These are phyloP conservation scores for Pythium folliculosum DNA, from an alignment of 352 stramenopile genomes.

Conservation along the genomic window DNA sequence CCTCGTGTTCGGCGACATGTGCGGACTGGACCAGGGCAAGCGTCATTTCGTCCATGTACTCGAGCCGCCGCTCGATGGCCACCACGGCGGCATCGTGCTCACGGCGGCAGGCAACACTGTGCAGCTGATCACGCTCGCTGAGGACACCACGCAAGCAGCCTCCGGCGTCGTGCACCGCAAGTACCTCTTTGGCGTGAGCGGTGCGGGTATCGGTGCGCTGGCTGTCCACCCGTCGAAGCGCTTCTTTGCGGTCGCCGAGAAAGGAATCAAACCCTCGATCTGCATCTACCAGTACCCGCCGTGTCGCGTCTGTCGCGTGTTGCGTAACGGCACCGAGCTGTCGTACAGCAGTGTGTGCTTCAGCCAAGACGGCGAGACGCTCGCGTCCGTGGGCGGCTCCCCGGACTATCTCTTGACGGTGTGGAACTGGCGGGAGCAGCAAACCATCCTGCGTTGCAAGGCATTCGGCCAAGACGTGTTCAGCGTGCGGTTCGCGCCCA, in stretches of 20 bases:
- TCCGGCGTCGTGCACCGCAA: constrained; percentile 34
- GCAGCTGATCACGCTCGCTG: constrained; percentile 59
- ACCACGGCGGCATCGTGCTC: constrained; percentile 63
- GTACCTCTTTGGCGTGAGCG: constrained; percentile 75
- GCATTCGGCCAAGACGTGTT: constrained; percentile 95
- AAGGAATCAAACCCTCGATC: constrained; percentile 86
- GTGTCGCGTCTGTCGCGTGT: constrained; percentile 64
- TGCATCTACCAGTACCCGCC: constrained; percentile 88
- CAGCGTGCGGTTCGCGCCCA: constrained; percentile 88
- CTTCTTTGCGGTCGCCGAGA: constrained; percentile 90
- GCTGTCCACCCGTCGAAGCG: constrained; percentile 65
- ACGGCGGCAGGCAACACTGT: constrained; percentile 73
- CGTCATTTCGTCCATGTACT: constrained; percentile 70
- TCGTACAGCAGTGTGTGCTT: constrained; percentile 80
- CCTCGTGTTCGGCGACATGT: constrained; percentile 66
- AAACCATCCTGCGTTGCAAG: constrained; percentile 91
- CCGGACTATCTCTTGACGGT: constrained; percentile 93
- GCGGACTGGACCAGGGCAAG: constrained; percentile 65
- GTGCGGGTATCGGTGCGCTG: constrained; percentile 63
- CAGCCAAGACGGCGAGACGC: constrained; percentile 78
- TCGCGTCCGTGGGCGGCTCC: constrained; percentile 85
- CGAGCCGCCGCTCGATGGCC: constrained; percentile 33
- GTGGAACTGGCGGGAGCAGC: constrained; percentile 91
- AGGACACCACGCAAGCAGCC: constrained; percentile 5
- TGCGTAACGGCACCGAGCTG: constrained; percentile 83